Percentiles rank a stretch among this genome's conserved stretches.
Conservation (phyloP, 2,329 filamentous ascomycete species). For the Hymenoscyphus albidus region DNA sequence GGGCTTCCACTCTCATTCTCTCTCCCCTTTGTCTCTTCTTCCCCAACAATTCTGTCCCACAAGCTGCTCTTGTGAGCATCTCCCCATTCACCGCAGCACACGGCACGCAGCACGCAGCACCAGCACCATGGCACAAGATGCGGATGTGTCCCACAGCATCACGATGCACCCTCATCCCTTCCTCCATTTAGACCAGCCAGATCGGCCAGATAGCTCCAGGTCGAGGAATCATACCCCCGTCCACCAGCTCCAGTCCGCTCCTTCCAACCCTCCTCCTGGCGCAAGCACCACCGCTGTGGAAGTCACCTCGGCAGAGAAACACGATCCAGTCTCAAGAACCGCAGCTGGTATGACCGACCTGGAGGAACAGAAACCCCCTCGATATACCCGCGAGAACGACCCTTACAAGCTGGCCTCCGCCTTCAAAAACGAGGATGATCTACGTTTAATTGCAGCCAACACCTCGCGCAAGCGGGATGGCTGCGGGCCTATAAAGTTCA, state of each 20-base stretch:
- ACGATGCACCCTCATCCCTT: constrained; percentile 34
- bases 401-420: constrained; percentile 75
- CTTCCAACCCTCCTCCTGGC: constrained; percentile 33
- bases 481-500: constrained; percentile 36
- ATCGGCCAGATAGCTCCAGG: constrained; percentile 24
- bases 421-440: constrained; percentile 73
- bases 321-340: constrained; percentile 31
- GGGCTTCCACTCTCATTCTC: background rate
- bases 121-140: background rate
- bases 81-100: background rate
- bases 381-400: constrained; percentile 56
- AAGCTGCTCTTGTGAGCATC: constrained; percentile 1
- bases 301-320: constrained; percentile 24
- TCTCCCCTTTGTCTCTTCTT: background rate
- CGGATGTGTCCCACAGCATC: constrained; percentile 31
- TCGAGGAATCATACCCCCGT: constrained; percentile 27
- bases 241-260: constrained; percentile 10
- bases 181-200: constrained; percentile 28
- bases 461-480: constrained; percentile 69
- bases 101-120: no score
- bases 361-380: constrained; percentile 37
- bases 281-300: constrained; percentile 44
- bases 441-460: constrained; percentile 75
- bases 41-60: background rate
- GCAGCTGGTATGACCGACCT: constrained; percentile 37